Percentiles rank a stretch among this genome's conserved stretches.
These are phyloP conservation scores for Fusarium dimerum DNA, from an alignment of 2,329 filamentous ascomycete species.

Conservation along the genomic window DNA sequence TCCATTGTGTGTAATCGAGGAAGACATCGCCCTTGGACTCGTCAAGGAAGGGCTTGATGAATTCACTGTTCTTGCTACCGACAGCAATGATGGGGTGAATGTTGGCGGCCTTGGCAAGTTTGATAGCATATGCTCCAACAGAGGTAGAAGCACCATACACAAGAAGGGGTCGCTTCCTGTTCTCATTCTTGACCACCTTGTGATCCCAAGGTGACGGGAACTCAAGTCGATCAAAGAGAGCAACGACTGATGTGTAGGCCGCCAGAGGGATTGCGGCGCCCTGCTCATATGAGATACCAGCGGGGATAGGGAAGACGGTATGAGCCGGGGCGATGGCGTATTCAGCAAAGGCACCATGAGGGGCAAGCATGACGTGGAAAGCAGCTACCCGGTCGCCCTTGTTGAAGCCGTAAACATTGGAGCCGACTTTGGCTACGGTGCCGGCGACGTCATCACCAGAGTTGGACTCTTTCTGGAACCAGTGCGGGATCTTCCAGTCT, in stretches of 20 bases:
- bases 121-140: conserved; percentile 58
- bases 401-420: conserved; percentile 19
- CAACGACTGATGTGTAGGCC: no score
- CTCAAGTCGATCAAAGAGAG: no score
- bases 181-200: no score
- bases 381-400: conserved; percentile 49
- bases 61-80: conserved; percentile 40
- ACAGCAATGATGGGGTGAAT: conserved; percentile 62
- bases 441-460: conserved; percentile 30
- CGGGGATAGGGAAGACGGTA: conserved; percentile 58
- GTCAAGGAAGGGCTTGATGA: conserved; percentile 5
- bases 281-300: conserved; percentile 53
- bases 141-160: conserved; percentile 55
- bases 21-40: conserved; percentile 13
- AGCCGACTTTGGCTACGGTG: conserved; percentile 17
- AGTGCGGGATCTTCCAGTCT: conserved; percentile 27
- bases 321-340: conserved; percentile 58
- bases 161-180: conserved; percentile 44
- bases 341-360: conserved; percentile 59
- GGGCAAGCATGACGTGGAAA: conserved; percentile 52
- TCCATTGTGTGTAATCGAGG: conserved; percentile 11
- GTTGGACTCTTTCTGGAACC: conserved; percentile 2
- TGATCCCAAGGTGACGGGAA: no score
- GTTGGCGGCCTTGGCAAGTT: conserved; percentile 49
- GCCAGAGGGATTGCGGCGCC: conserved; percentile 56